Percentiles rank a stretch among this genome's conserved stretches.
Evolutionary conservation across 2,329 filamentous ascomycete genomes (phyloP).

Genomic region (Ophiocordyceps camponoti-floridani): DNA sequence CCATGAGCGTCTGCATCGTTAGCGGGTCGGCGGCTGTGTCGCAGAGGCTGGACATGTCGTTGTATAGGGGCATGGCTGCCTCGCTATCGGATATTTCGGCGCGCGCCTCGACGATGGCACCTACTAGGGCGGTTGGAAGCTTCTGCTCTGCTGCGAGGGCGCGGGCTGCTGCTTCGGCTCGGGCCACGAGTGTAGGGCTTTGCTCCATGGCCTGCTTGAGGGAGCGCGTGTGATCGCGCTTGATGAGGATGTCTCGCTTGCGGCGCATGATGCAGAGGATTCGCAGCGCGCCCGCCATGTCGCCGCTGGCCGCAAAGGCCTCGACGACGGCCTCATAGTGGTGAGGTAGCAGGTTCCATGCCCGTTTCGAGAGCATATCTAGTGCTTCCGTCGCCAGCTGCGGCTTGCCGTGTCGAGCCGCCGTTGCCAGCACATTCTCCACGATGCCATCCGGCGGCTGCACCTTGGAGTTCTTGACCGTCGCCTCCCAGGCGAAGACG

Average conservation of each 20-base stretch:
- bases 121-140: conserved; percentile 16
- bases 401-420: conserved; percentile 49
- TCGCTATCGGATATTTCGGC: conserved; percentile 12
- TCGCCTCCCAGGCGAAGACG: conserved; percentile 51
- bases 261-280: conserved; percentile 55
- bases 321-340: conserved; percentile 72
- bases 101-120: conserved; percentile 16
- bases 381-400: conserved; percentile 55
- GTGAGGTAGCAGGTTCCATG: conserved; percentile 34
- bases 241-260: conserved; percentile 20
- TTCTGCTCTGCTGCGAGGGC: conserved; percentile 16
- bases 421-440: conserved; percentile 52
- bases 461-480: conserved; percentile 28
- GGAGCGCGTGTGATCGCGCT: conserved; percentile 43
- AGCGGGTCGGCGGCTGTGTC: conserved; percentile 9
- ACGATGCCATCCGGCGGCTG: conserved; percentile 41
- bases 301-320: conserved; percentile 41
- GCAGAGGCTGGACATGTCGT: conserved; percentile 10
- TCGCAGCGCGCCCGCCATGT: conserved; percentile 48
- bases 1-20: conserved; percentile 13
- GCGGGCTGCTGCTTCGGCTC: conserved; percentile 38
- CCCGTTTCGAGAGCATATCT: conserved; percentile 18
- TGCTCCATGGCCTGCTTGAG: conserved; percentile 39
- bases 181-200: conserved; percentile 23
- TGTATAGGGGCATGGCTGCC: conserved; percentile 15